A percentile compares a stretch with the other conserved stretches of the same genome.
Conservation (phyloP, 805 yeast species). For the Ogataea corticis region DNA sequence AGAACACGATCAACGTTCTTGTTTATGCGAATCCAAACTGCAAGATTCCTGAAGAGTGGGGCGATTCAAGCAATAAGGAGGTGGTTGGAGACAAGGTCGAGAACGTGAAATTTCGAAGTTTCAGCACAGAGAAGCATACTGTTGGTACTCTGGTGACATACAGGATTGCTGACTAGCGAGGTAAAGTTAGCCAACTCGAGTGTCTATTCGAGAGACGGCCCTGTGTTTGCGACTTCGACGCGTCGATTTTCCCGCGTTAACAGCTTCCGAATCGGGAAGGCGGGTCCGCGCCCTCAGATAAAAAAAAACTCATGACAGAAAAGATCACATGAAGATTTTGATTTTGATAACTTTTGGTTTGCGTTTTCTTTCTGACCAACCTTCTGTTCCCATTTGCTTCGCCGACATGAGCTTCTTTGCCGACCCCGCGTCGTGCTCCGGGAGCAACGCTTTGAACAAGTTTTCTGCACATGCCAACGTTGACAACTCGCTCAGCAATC, state of each 20-base stretch:
- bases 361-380: background rate
- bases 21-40: conserved; percentile 75
- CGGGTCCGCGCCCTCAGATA: conserved; percentile 8
- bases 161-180: conserved; percentile 29
- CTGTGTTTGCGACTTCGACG: conserved; percentile 9
- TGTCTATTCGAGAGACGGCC: no score
- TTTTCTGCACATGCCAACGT: conserved; percentile 41
- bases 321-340: background rate
- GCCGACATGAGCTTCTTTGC: background rate
- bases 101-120: conserved; percentile 65
- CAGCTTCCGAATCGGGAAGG: conserved; percentile 15
- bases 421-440: conserved; percentile 41
- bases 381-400: background rate
- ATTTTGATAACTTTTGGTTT: background rate
- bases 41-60: conserved; percentile 80
- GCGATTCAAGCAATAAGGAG: conserved; percentile 63
- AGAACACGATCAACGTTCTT: conserved; percentile 78
- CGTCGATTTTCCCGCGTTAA: conserved; percentile 5
- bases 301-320: conserved; percentile 1
- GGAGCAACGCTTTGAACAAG: conserved; percentile 44
- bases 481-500: conserved; percentile 42
- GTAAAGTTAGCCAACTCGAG: no score
- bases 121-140: conserved; percentile 65
- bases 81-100: conserved; percentile 56
- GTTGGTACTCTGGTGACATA: conserved; percentile 75